Conservation (phyloP, 495 filamentous ascomycete genomes). For the Corynascus novoguineensis region DNA sequence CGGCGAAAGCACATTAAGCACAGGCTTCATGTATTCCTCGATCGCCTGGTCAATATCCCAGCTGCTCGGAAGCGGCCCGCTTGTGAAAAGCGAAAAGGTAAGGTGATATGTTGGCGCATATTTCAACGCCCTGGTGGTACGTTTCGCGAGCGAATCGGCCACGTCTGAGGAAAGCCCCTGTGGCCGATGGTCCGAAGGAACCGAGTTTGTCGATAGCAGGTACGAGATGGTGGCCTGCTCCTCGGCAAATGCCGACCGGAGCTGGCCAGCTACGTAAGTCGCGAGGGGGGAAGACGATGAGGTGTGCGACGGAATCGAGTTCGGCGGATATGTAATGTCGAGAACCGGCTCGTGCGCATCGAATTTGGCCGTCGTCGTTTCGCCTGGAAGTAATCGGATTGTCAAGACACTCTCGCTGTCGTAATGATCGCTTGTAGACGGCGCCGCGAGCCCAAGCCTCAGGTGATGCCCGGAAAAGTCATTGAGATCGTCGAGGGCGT, state of each 20-base stretch:
- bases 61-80: conserved; percentile 65
- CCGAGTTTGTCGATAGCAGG: conserved; percentile 60
- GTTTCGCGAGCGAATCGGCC: conserved; percentile 46
- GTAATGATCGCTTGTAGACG: conserved; percentile 22
- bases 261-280: conserved; percentile 69
- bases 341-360: conserved; percentile 65
- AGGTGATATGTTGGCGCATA: conserved; percentile 93
- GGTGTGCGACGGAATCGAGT: conserved; percentile 61
- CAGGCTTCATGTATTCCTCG: conserved; percentile 71
- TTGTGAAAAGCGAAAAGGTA: conserved; percentile 91
- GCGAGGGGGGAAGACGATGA: conserved; percentile 71
- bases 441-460: conserved; percentile 60
- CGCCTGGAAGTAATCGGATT: conserved; percentile 62
- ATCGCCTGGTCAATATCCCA: conserved; percentile 90
- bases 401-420: conserved; percentile 57
- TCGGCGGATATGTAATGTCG: conserved; percentile 73
- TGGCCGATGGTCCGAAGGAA: conserved; percentile 43
- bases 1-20: conserved; percentile 67
- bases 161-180: conserved; percentile 38
- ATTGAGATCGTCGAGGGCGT: conserved; percentile 83
- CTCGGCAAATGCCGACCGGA: conserved; percentile 76
- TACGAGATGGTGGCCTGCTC: conserved; percentile 86
- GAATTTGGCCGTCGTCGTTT: conserved; percentile 56
- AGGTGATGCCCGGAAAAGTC: conserved; percentile 90
- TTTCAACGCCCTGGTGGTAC: conserved; percentile 74